A percentile compares a stretch with the other conserved stretches of the same genome.
These are phyloP conservation scores for Sclerotinia nivalis DNA, from an alignment of 2,329 filamentous ascomycete species.

Conservation along the genomic window DNA sequence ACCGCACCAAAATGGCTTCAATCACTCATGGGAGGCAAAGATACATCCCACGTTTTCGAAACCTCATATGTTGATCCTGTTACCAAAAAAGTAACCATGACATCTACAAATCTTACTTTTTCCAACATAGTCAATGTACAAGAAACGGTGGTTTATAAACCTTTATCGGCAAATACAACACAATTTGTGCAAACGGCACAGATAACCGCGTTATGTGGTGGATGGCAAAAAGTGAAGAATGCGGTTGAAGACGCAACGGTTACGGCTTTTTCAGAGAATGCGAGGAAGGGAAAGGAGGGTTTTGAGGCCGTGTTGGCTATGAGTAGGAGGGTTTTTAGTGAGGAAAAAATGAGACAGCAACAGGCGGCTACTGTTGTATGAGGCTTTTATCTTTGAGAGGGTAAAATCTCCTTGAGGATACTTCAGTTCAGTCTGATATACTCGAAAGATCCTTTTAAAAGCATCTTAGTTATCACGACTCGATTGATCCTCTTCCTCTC, in stretches of 20 bases:
- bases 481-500: not conserved
- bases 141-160: constrained; percentile 87
- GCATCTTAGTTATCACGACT: not conserved
- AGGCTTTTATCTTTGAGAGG: not conserved
- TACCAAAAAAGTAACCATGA: constrained; percentile 90
- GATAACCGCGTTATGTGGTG: constrained; percentile 91
- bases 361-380: constrained; percentile 25
- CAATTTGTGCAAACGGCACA: constrained; percentile 86
- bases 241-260: constrained; percentile 92
- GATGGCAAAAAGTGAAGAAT: constrained; percentile 96
- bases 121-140: constrained; percentile 87
- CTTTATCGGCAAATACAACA: constrained; percentile 60
- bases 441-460: not conserved
- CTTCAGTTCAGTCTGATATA: not conserved
- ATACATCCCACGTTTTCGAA: constrained; percentile 89
- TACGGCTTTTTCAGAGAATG: constrained; percentile 88
- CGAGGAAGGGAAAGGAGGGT: constrained; percentile 83
- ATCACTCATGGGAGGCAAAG: constrained; percentile 73
- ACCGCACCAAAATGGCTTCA: constrained; percentile 79
- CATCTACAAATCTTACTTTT: constrained; percentile 91
- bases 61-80: constrained; percentile 88
- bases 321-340: constrained; percentile 86
- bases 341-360: constrained; percentile 69
- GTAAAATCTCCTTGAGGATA: not conserved
- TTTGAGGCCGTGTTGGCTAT: constrained; percentile 95